Evolutionary conservation across 1,284 basidiomycete genomes (phyloP).

Genomic region (Cryptococcus amylolentus): DNA sequence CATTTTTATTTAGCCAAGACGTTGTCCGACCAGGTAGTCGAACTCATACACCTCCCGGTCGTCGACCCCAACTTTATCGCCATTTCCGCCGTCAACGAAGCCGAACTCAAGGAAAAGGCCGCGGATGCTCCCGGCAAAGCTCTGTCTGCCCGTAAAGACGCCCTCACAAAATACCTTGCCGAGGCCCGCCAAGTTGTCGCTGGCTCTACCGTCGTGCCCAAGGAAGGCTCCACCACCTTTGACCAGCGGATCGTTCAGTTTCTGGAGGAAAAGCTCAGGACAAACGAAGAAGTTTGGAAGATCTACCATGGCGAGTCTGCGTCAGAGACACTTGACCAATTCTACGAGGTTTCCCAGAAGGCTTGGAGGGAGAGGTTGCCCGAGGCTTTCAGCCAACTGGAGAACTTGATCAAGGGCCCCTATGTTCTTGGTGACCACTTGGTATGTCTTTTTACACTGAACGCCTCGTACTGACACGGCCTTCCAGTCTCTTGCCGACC

Average conservation of each 20-base stretch:
- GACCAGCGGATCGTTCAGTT: slow-evolving; percentile 45
- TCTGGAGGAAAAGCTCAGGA: slow-evolving; percentile 48
- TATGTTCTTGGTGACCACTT: slow-evolving; percentile 62
- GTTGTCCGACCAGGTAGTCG: slow-evolving; percentile 61
- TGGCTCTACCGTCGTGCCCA: slow-evolving; percentile 49
- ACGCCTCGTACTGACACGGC: background rate
- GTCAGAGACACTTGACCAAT: slow-evolving; percentile 36
- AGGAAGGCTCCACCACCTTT: slow-evolving; percentile 34
- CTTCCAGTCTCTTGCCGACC: slow-evolving; percentile 65
- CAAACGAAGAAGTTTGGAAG: slow-evolving; percentile 43
- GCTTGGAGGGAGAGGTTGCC: slow-evolving; percentile 55
- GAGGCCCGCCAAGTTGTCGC: slow-evolving; percentile 51
- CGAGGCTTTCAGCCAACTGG: slow-evolving; percentile 53
- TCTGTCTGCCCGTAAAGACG: slow-evolving; percentile 56
- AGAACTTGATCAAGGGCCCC: slow-evolving; percentile 65
- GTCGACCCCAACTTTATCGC: slow-evolving; percentile 54
- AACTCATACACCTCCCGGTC: slow-evolving; percentile 58
- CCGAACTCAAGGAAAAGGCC: slow-evolving; percentile 45
- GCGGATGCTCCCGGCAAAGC: slow-evolving; percentile 43
- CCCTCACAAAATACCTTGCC: slow-evolving; percentile 59
- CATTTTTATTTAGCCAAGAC: slow-evolving; percentile 41
- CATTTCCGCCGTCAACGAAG: slow-evolving; percentile 37
- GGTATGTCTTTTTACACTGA: slow-evolving; percentile 27
- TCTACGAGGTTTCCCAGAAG: slow-evolving; percentile 45
- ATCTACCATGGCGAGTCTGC: slow-evolving; percentile 43